A percentile compares a stretch with the other conserved stretches of the same genome.
These are phyloP conservation scores for Ustanciosporium gigantosporum DNA, from an alignment of 1,284 basidiomycete genomes.

Conservation along the genomic window DNA sequence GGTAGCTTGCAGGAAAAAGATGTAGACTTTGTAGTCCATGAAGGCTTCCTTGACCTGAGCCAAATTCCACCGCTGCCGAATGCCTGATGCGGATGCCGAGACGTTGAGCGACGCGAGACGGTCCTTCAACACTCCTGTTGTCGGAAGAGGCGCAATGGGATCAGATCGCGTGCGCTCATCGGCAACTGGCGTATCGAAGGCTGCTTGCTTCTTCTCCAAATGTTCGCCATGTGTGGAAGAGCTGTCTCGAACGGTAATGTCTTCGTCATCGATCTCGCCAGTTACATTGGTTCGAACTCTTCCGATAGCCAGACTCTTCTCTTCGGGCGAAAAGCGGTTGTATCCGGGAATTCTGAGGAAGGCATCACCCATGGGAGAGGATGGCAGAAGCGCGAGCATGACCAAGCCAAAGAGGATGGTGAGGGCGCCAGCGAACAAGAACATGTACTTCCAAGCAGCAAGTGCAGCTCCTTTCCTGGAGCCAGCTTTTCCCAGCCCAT, in stretches of 20 bases:
- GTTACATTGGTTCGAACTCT: slow-evolving; percentile 61
- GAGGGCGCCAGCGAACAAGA: slow-evolving; percentile 64
- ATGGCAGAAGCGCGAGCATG: slow-evolving; percentile 63
- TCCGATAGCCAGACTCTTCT: slow-evolving; percentile 55
- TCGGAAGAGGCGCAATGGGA: slow-evolving; percentile 8
- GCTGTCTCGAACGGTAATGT: slow-evolving; percentile 13
- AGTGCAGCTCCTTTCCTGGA: slow-evolving; percentile 50
- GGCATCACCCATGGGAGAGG: slow-evolving; percentile 60
- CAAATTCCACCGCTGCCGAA: slow-evolving; percentile 53
- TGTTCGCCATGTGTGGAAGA: slow-evolving; percentile 7
- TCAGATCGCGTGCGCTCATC: not conserved
- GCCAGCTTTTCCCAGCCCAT: slow-evolving; percentile 63
- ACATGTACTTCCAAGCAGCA: slow-evolving; percentile 65
- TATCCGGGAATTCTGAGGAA: slow-evolving; percentile 36
- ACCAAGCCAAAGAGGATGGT: slow-evolving; percentile 64
- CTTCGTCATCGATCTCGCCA: slow-evolving; percentile 53
- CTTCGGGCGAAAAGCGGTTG: slow-evolving; percentile 38
- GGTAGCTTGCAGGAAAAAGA: slow-evolving; percentile 63
- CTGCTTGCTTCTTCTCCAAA: slow-evolving; percentile 3
- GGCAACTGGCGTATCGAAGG: not conserved
- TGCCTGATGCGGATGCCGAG: slow-evolving; percentile 23
- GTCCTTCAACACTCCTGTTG: slow-evolving; percentile 14
- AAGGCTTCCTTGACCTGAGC: slow-evolving; percentile 63
- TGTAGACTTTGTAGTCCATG: slow-evolving; percentile 63
- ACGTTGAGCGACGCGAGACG: slow-evolving; percentile 27